Conservation (phyloP, 805 yeast species). For the Metschnikowia anglica region DNA sequence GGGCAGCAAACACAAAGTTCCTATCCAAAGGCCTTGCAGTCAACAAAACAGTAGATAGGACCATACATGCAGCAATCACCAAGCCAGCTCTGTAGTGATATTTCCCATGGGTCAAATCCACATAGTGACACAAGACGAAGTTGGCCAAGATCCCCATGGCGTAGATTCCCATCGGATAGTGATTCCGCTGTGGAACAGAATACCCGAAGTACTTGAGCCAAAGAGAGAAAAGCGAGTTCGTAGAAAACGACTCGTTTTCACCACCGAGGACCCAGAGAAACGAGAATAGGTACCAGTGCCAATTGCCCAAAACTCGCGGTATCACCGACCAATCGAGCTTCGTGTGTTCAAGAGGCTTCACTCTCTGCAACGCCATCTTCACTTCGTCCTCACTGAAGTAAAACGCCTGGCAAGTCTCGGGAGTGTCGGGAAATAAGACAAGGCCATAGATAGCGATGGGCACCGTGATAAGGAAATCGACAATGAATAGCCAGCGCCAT, state of each 20-base stretch:
- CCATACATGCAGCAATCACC: slow-evolving; percentile 41
- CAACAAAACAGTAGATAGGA: slow-evolving; percentile 49
- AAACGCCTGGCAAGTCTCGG: slow-evolving; percentile 38
- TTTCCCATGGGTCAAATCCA: slow-evolving; percentile 33
- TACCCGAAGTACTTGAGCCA: slow-evolving; percentile 46
- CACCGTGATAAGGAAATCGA: slow-evolving; percentile 61
- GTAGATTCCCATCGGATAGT: slow-evolving; percentile 54
- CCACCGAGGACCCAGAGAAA: slow-evolving; percentile 53
- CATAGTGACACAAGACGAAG: slow-evolving; percentile 41
- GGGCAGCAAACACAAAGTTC: slow-evolving; percentile 49
- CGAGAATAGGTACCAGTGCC: slow-evolving; percentile 60
- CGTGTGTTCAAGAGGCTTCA: slow-evolving; percentile 10
- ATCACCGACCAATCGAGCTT: slow-evolving; percentile 29
- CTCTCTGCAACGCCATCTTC: slow-evolving; percentile 11
- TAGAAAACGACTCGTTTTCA: slow-evolving; percentile 46
- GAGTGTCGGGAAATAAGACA: slow-evolving; percentile 58
- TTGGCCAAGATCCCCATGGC: slow-evolving; percentile 52
- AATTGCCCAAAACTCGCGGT: slow-evolving; percentile 41
- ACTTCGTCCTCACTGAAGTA: slow-evolving; percentile 36
- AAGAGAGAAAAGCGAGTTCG: slow-evolving; percentile 48
- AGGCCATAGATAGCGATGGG: slow-evolving; percentile 47
- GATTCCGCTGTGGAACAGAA: slow-evolving; percentile 46
- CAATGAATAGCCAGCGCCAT: slow-evolving; percentile 66
- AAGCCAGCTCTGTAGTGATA: slow-evolving; percentile 52
- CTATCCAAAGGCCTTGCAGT: slow-evolving; percentile 40